phyloP scores from a whole-genome alignment of 805 yeast genomes.

The Kluyveromyces wickerhamii region DNA sequence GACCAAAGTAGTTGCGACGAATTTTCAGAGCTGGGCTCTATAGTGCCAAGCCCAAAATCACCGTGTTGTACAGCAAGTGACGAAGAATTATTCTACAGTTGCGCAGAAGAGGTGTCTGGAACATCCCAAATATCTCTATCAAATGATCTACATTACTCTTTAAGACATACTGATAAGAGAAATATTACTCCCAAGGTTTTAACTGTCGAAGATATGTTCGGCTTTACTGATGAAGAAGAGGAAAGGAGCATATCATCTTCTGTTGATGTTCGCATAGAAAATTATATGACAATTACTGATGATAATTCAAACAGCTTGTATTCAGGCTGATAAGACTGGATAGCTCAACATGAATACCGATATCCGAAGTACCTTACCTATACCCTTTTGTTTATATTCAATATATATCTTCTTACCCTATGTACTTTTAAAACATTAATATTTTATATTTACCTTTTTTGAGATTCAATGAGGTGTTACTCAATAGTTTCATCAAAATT shows the following conservation, averaged over 20 bases:
- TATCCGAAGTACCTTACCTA: too few relatives aligned
- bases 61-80: slow-evolving; percentile 1
- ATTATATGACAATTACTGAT: background rate
- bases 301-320: background rate
- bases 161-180: slow-evolving; percentile 1
- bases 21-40: slow-evolving; percentile 17
- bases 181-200: slow-evolving; percentile 5
- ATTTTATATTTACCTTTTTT: too few relatives aligned
- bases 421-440: too few relatives aligned
- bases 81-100: slow-evolving; percentile 8
- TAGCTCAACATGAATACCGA: too few relatives aligned
- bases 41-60: slow-evolving; percentile 2
- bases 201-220: slow-evolving; percentile 3
- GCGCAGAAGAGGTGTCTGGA: background rate
- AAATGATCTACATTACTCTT: background rate
- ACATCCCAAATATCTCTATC: background rate
- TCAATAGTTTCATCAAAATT: too few relatives aligned
- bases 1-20: slow-evolving; percentile 23
- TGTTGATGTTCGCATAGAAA: background rate
- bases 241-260: background rate
- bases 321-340: too few relatives aligned
- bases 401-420: too few relatives aligned
- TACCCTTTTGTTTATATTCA: too few relatives aligned
- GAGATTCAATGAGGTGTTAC: too few relatives aligned
- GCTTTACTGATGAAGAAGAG: slow-evolving; percentile 5